Evolutionary conservation across 306 rosid species (phyloP).

Genomic region (Cucurbita moschata): DNA sequence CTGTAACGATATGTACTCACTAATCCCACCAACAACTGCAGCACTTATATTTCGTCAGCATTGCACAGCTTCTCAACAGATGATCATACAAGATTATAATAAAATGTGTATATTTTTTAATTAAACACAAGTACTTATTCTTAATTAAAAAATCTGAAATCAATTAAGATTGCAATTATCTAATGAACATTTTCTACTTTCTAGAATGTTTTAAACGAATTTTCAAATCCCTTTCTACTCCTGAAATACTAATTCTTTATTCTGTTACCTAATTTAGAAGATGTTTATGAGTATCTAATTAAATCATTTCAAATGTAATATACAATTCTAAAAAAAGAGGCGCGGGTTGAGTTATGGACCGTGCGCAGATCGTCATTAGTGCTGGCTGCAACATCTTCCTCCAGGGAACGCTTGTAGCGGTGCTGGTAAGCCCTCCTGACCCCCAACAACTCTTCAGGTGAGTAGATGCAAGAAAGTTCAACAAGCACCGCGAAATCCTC

Average conservation of each 20-base stretch:
- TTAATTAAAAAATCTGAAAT: not conserved
- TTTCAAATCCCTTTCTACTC: not conserved
- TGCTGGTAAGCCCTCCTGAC: slow-evolving; percentile 54
- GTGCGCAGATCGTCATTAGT: slow-evolving; percentile 60
- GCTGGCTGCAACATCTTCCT: slow-evolving; percentile 63
- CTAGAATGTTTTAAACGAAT: not conserved
- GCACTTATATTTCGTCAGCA: not conserved
- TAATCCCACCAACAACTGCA: slow-evolving; percentile 7
- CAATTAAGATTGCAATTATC: not conserved
- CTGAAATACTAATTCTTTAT: not conserved
- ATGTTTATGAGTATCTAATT: not conserved
- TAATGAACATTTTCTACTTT: not conserved
- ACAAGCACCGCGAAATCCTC: slow-evolving; percentile 29
- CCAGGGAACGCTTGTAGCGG: slow-evolving; percentile 60
- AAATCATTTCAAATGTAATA: not conserved
- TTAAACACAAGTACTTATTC: not conserved
- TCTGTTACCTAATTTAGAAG: not conserved
- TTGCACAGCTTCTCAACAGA: not conserved
- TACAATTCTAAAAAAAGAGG: too few species aligned
- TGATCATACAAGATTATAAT: not conserved
- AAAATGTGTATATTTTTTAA: not conserved
- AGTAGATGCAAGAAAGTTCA: slow-evolving; percentile 34
- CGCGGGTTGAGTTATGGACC: slow-evolving; percentile 15
- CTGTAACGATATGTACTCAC: slow-evolving; percentile 31
- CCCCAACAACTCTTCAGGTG: slow-evolving; percentile 50